These are phyloP conservation scores for Lactuca sativa DNA, from an alignment of 129 eudicot genomes.

Conservation along the genomic window DNA sequence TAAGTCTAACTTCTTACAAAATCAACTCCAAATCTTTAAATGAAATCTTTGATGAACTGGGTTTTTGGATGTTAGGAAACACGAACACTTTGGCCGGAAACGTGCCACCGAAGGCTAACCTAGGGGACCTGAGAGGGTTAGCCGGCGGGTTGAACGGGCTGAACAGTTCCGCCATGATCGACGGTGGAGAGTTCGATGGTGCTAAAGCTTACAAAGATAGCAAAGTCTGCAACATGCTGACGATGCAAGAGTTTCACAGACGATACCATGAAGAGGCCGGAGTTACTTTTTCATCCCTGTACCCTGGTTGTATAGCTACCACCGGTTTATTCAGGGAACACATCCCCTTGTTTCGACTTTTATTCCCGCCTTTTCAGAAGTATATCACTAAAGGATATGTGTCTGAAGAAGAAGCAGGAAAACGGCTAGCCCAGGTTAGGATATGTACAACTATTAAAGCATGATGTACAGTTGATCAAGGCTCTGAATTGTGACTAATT, in stretches of 20 bases:
- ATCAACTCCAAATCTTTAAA: background rate
- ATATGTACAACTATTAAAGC: background rate
- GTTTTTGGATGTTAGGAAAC: constrained; percentile 54
- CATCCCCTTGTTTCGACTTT: constrained; percentile 69
- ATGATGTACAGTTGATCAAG: background rate
- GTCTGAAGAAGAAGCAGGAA: constrained; percentile 93
- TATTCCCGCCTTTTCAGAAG: constrained; percentile 92
- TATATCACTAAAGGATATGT: constrained; percentile 94
- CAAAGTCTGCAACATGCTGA: constrained; percentile 98
- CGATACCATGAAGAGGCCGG: constrained; percentile 81
- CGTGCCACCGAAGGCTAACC: constrained; percentile 96
- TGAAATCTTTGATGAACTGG: background rate
- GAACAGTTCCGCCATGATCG: constrained; percentile 86
- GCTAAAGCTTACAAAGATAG: constrained; percentile 98
- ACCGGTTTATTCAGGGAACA: constrained; percentile 87
- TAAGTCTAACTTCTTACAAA: background rate
- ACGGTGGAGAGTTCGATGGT: constrained; percentile 94
- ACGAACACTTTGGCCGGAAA: constrained; percentile 95
- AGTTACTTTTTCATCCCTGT: constrained; percentile 70
- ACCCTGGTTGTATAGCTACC: constrained; percentile 91
- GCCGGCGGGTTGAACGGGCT: constrained; percentile 72
- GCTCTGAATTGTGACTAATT: background rate
- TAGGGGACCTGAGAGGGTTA: constrained; percentile 88
- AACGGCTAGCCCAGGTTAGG: constrained; percentile 82
- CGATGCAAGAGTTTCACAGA: constrained; percentile 95